Conservation (phyloP, 2,329 filamentous ascomycete genomes). For the Penicillium fuscoglaucum region DNA sequence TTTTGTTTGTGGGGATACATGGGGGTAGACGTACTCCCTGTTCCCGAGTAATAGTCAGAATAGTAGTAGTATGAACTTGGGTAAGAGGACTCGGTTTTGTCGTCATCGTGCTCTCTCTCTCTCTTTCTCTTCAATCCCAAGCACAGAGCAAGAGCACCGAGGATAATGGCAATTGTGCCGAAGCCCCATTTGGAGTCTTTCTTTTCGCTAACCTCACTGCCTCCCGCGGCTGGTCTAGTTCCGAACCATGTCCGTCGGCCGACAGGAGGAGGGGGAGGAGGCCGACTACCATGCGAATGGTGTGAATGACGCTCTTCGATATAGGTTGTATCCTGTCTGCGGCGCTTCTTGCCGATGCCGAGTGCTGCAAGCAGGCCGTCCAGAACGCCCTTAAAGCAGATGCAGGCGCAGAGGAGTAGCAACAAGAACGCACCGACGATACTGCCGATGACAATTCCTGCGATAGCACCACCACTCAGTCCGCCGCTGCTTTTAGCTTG, state of each 20-base stretch:
- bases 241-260: conserved; percentile 46
- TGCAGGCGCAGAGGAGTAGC: conserved; percentile 46
- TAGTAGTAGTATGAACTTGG: conserved; percentile 46
- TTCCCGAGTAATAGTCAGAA: conserved; percentile 38
- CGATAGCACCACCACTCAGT: conserved; percentile 52
- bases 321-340: conserved; percentile 41
- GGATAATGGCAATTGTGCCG: conserved; percentile 44
- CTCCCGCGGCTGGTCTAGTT: conserved; percentile 34
- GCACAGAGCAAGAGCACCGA: conserved; percentile 48
- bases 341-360: conserved; percentile 41
- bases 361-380: conserved; percentile 45
- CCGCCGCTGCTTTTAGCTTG: conserved; percentile 34
- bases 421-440: conserved; percentile 48
- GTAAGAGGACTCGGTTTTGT: conserved; percentile 43
- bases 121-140: conserved; percentile 47
- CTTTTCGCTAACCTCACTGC: conserved; percentile 35
- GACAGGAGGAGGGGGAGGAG: conserved; percentile 21
- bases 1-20: background rate
- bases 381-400: conserved; percentile 45
- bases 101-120: conserved; percentile 37
- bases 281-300: conserved; percentile 34
- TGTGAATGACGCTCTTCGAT: conserved; percentile 43
- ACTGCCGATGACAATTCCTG: conserved; percentile 53
- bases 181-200: conserved; percentile 38
- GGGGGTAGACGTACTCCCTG: conserved; percentile 40